A percentile compares a stretch with the other conserved stretches of the same genome.
These are phyloP conservation scores for Calonectria hongkongensis DNA, from an alignment of 2,329 filamentous ascomycete genomes.

Conservation along the genomic window DNA sequence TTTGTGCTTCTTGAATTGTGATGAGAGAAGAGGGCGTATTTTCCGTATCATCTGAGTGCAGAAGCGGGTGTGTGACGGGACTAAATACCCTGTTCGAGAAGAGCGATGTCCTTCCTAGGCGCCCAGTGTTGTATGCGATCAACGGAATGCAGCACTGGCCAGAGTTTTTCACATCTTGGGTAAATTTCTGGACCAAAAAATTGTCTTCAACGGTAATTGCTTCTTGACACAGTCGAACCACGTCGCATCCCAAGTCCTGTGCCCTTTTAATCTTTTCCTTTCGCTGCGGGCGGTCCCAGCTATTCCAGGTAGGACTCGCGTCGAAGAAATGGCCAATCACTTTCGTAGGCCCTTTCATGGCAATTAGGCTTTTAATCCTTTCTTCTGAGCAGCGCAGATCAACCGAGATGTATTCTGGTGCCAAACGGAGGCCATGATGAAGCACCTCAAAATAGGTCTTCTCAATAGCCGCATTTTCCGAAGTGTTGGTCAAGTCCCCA, in stretches of 20 bases:
- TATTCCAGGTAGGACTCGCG: neutral
- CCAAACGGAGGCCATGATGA: conserved; percentile 37
- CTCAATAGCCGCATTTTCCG: neutral
- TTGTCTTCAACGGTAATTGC: conserved; percentile 34
- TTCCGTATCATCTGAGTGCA: conserved; percentile 19
- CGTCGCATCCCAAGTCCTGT: conserved; percentile 31
- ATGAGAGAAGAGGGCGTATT: conserved; percentile 15
- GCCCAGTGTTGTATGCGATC: conserved; percentile 38
- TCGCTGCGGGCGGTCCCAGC: conserved; percentile 26
- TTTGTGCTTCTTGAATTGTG: conserved; percentile 40
- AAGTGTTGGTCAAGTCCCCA: neutral
- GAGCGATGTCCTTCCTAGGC: conserved; percentile 32
- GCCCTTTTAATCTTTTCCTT: conserved; percentile 30
- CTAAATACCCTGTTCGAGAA: conserved; percentile 35
- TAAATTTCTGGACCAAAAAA: conserved; percentile 33
- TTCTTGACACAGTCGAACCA: conserved; percentile 39
- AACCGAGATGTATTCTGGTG: conserved; percentile 38
- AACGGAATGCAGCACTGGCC: conserved; percentile 21
- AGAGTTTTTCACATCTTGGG: conserved; percentile 28
- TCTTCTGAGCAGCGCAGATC: conserved; percentile 32
- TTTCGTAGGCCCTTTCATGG: conserved; percentile 32
- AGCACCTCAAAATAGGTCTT: conserved; percentile 33
- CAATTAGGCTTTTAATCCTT: conserved; percentile 25
- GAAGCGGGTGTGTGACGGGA: conserved; percentile 34
- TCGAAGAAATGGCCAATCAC: conserved; percentile 39